Evolutionary conservation across 306 rosid species (phyloP).

Genomic region (Malus asiatica): DNA sequence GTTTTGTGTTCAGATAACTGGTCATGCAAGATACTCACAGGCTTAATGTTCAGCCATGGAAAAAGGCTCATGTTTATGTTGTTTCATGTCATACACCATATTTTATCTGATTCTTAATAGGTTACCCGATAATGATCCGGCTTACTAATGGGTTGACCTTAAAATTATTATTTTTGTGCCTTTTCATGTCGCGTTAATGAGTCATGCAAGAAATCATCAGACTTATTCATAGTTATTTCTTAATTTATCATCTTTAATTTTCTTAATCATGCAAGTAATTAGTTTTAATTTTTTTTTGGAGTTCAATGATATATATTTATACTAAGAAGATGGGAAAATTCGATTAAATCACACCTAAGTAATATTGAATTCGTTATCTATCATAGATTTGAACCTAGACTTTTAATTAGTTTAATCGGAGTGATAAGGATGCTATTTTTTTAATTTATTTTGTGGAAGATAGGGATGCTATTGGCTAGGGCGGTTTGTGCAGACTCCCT

Average conservation of each 20-base stretch:
- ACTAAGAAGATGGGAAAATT: rapidly evolving
- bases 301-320: too few species aligned
- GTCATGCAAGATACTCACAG: too few species aligned
- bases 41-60: too few species aligned
- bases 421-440: neutral
- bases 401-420: neutral
- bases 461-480: constrained; percentile 10
- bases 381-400: rapidly evolving
- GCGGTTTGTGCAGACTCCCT: constrained; percentile 15
- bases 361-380: rapidly evolving
- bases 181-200: rapidly evolving
- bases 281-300: neutral
- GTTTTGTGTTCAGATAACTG: too few species aligned
- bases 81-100: too few species aligned
- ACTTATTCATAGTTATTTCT: neutral
- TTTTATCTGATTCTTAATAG: too few species aligned
- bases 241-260: neutral
- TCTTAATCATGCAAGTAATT: neutral
- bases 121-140: too few species aligned
- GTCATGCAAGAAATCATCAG: too few species aligned
- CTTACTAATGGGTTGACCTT: too few species aligned
- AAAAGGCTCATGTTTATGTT: too few species aligned
- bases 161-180: too few species aligned
- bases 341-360: rapidly evolving
- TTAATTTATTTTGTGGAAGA: neutral